Conservation (phyloP, 176 grass and related monocot genomes). For the Carex cristatella region DNA sequence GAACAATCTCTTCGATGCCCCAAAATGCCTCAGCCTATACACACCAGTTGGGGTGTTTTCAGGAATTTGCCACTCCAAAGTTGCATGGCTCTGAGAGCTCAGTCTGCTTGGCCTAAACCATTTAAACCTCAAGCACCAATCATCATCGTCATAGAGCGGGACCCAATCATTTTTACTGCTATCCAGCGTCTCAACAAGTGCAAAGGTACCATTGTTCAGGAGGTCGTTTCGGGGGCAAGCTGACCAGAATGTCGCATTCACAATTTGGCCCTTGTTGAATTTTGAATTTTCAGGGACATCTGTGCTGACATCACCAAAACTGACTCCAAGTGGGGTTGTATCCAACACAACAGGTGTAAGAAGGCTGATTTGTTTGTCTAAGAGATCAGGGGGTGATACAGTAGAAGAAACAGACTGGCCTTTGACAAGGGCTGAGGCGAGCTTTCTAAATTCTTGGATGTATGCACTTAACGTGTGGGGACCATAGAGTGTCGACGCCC, state of each 20-base stretch:
- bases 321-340: conserved; percentile 45
- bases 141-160: conserved; percentile 79
- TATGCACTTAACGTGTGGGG: conserved; percentile 94
- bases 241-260: conserved; percentile 80
- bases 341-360: conserved; percentile 68
- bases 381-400: conserved; percentile 63
- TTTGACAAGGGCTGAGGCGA: conserved; percentile 56
- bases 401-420: conserved; percentile 45
- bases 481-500: conserved; percentile 84
- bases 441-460: conserved; percentile 91
- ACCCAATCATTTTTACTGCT: conserved; percentile 38
- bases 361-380: conserved; percentile 79
- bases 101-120: conserved; percentile 70
- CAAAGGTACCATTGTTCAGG: conserved; percentile 61
- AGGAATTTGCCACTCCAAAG: conserved; percentile 76
- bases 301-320: conserved; percentile 65
- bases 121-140: conserved; percentile 77
- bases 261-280: conserved; percentile 54
- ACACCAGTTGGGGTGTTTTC: conserved; percentile 48
- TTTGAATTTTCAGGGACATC: conserved; percentile 63
- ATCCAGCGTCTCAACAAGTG: conserved; percentile 65
- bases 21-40: conserved; percentile 89
- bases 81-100: conserved; percentile 66
- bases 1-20: conserved; percentile 69
- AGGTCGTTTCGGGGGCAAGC: conserved; percentile 96